A percentile compares a stretch with the other conserved stretches of the same genome.
These are phyloP conservation scores for Paecilomyces sp. DNA, from an alignment of 2,329 filamentous ascomycete genomes.

Conservation along the genomic window DNA sequence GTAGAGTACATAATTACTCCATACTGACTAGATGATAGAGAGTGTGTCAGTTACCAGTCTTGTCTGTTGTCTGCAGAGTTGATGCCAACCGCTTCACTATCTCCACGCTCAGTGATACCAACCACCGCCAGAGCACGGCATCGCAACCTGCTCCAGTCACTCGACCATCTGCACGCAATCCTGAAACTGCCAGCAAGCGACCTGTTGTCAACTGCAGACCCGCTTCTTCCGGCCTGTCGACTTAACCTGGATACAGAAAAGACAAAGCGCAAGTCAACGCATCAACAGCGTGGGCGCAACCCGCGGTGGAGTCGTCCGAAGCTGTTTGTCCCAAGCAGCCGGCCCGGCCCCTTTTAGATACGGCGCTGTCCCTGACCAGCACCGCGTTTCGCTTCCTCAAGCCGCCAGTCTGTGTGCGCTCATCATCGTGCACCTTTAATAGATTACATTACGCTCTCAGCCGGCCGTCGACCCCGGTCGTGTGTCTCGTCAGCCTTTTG, in stretches of 20 bases:
- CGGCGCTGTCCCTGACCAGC: background rate
- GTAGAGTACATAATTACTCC: background rate
- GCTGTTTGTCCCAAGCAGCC: background rate
- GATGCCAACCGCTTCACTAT: background rate
- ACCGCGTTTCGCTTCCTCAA: background rate
- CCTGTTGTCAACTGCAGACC: background rate
- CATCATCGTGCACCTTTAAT: background rate
- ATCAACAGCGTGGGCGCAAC: background rate
- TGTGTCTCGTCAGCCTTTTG: conserved; percentile 2
- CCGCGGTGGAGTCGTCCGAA: background rate
- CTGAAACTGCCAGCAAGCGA: background rate
- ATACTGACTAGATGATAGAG: too few species aligned
- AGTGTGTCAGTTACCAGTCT: background rate
- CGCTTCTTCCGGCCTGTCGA: background rate
- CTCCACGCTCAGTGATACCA: background rate
- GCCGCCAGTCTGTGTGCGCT: background rate
- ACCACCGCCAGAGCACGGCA: background rate
- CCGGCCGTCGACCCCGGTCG: background rate
- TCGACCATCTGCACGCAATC: background rate
- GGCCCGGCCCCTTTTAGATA: background rate
- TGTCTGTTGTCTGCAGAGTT: background rate
- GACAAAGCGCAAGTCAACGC: too few species aligned
- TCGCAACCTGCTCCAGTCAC: background rate
- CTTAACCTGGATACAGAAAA: background rate
- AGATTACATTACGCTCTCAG: background rate